Base-by-base conservation (phyloP, 176 grass and related monocot genomes). In the maize (Zea mays) region DNA sequence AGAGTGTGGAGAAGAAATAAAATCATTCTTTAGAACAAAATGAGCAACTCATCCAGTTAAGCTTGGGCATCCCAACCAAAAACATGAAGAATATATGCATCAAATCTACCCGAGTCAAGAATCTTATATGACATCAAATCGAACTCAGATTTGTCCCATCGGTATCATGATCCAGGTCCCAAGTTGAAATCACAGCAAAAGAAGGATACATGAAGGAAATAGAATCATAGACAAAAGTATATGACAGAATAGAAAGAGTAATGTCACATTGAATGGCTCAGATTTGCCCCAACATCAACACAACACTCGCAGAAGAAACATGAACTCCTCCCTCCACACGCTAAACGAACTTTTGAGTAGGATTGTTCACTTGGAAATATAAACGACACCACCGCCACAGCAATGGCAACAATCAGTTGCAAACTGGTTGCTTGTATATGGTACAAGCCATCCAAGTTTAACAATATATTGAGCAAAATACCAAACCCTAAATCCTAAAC, bases 371-470 rank as follows among this genome's bases (percentile, higher is more conserved):
- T 43, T 43, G 7, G 7, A 7, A 9, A 20, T 58, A 33, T 33
- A 27, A 27, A 4, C 7, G 27, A 40, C 63, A n/a, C 3, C 7
- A 66, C 3, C 3, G 3, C 7, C 8, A 42, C 38, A 66, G 3
- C 63, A 66, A 41, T 66, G 38, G 42, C 27, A 10, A 66, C 6
- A 65, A 16, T 38, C 8, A 64, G 14, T 65, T 65, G 62, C 62
- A 38, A 42, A 52, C 50, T 52, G 36, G 62, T 65, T 65, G 38
- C 62, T 66, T 66, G 38, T 66, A 49, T 8, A 65, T 65, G 64
- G 37, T 66, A 66, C 64, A 66, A 66, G 64, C 37, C 38, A 66
- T 66, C 38, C 64, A 10, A 42, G 65, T 67, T 67, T 43, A 42
- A 8, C 65, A 67, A 17, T 8, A 67, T 43, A 67, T 20, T 19